These are phyloP conservation scores for Erigeron canadensis DNA, from an alignment of 129 eudicot species.

Conservation along the genomic window DNA sequence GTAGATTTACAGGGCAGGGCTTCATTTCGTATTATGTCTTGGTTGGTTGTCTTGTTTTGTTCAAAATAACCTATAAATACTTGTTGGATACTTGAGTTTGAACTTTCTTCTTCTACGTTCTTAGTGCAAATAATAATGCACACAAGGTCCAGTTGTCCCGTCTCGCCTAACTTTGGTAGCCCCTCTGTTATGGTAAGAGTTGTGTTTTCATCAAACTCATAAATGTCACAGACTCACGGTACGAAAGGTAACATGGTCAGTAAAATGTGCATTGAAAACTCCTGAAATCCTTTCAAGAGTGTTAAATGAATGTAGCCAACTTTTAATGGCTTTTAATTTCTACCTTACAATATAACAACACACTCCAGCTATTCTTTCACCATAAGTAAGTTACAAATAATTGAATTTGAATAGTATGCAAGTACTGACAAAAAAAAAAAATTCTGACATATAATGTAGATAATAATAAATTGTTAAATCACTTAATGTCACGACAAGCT, in stretches of 20 bases:
- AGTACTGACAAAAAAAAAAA: background rate
- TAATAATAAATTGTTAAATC: background rate
- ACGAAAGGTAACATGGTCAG: background rate
- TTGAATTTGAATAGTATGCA: background rate
- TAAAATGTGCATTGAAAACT: background rate
- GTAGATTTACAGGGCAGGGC: background rate
- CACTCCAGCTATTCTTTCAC: background rate
- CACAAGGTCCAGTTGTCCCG: background rate
- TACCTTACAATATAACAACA: background rate
- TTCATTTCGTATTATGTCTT: background rate
- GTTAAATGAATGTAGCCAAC: background rate
- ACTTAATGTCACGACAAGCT: background rate
- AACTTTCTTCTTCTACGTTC: background rate
- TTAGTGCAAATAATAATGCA: background rate
- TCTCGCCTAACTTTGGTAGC: background rate
- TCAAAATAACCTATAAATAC: background rate
- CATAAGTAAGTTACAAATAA: background rate
- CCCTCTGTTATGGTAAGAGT: background rate
- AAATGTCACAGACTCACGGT: background rate
- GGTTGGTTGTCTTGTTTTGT: background rate
- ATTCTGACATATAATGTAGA: background rate
- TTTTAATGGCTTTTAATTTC: constrained; percentile 14
- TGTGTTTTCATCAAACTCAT: no score
- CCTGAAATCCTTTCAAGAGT: background rate
- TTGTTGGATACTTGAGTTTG: background rate